These are phyloP conservation scores for Datura wrightii DNA, from an alignment of 257 asterid species.

Conservation along the genomic window DNA sequence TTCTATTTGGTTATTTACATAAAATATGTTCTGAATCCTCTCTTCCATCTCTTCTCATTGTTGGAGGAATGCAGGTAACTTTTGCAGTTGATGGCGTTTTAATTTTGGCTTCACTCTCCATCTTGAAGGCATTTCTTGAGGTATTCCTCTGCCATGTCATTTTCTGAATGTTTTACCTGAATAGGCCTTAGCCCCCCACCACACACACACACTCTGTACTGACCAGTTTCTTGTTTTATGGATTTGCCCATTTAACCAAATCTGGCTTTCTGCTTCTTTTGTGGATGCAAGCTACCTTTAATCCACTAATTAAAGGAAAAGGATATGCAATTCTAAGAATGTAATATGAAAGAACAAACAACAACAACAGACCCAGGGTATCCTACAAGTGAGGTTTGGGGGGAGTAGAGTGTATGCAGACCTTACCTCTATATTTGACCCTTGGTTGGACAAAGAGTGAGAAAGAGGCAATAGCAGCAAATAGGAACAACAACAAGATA, in stretches of 20 bases:
- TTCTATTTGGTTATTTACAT: background rate
- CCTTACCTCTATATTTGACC: too few species aligned
- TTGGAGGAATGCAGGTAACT: slow-evolving; percentile 39
- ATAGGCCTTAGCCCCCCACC: background rate
- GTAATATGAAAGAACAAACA: background rate
- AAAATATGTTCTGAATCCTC: background rate
- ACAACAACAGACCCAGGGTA: too few species aligned
- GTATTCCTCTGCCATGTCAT: slow-evolving; percentile 29
- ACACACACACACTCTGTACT: background rate
- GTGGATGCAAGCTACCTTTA: background rate
- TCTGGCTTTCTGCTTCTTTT: background rate
- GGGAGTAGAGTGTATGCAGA: too few species aligned
- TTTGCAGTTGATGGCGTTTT: slow-evolving; percentile 50
- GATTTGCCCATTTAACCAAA: background rate
- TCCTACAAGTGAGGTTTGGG: too few species aligned
- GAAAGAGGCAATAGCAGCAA: too few species aligned
- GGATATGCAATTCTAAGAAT: background rate
- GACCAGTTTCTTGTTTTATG: background rate
- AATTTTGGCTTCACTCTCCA: slow-evolving; percentile 45
- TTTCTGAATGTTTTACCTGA: slow-evolving; percentile 5
- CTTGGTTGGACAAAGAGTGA: too few species aligned
- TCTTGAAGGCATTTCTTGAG: slow-evolving; percentile 53
- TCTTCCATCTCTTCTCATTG: slow-evolving; percentile 1
- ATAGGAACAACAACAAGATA: too few species aligned
- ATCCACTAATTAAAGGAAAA: slow-evolving; percentile 20